Conservation (phyloP, 2,329 filamentous ascomycete species). For the Penicillium sp. region DNA sequence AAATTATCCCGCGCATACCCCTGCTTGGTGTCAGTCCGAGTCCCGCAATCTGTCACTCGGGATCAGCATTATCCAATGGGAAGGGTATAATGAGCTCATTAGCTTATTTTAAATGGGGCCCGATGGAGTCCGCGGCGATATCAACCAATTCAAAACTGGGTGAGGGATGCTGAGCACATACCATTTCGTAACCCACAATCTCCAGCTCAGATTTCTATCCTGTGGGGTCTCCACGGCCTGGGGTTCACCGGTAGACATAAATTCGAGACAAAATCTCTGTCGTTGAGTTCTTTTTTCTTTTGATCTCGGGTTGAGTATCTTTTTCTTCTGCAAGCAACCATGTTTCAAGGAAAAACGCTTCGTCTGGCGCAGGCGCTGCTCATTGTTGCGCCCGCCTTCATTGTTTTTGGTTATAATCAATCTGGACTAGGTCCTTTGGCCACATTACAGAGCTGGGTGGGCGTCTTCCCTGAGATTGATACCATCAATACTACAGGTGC, state of each 20-base stretch:
- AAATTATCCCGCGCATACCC: not conserved
- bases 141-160: not conserved
- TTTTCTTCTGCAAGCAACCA: not conserved
- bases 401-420: constrained; percentile 26
- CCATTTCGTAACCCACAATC: not conserved
- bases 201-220: not conserved
- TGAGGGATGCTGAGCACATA: not conserved
- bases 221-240: not conserved
- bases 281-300: not conserved
- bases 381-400: constrained; percentile 24
- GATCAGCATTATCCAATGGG: not conserved
- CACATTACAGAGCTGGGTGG: constrained; percentile 20
- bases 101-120: not conserved
- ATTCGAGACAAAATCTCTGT: not conserved
- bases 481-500: constrained; percentile 18
- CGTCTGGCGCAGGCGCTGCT: constrained; percentile 34
- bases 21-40: not conserved
- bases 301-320: not conserved
- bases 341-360: constrained; percentile 21
- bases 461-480: constrained; percentile 23
- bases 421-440: constrained; percentile 22
- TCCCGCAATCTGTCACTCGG: not conserved
- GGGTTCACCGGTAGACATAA: not conserved
- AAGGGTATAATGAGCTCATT: not conserved
- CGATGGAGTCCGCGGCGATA: not conserved